Percentiles rank a stretch among this genome's conserved stretches.
Conservation (phyloP, 1,139 yeast genomes). For the Scheffersomyces titani region DNA sequence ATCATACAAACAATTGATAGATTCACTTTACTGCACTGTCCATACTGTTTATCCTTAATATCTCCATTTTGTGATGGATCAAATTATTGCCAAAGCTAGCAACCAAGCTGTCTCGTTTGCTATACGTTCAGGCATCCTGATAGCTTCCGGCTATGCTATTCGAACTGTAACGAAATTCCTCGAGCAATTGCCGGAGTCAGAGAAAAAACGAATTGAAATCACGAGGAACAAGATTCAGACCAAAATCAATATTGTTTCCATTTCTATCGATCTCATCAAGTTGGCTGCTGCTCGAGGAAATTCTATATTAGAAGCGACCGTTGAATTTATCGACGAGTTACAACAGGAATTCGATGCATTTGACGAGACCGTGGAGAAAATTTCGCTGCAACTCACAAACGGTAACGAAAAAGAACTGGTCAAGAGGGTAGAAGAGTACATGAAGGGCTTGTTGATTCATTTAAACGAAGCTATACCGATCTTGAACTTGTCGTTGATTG, state of each 20-base stretch:
- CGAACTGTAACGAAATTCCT: slow-evolving; percentile 62
- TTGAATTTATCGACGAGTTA: slow-evolving; percentile 57
- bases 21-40: not conserved
- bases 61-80: slow-evolving; percentile 18
- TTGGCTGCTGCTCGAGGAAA: slow-evolving; percentile 73
- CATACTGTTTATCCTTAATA: not conserved
- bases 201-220: slow-evolving; percentile 45
- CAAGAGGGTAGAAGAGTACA: slow-evolving; percentile 49
- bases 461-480: slow-evolving; percentile 75
- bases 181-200: slow-evolving; percentile 61
- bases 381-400: slow-evolving; percentile 23
- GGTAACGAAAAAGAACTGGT: slow-evolving; percentile 45
- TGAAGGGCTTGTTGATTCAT: slow-evolving; percentile 47
- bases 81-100: slow-evolving; percentile 55
- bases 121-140: slow-evolving; percentile 70
- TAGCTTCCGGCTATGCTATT: slow-evolving; percentile 77
- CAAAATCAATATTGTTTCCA: slow-evolving; percentile 63
- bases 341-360: slow-evolving; percentile 62
- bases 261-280: slow-evolving; percentile 71
- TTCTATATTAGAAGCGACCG: slow-evolving; percentile 59
- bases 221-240: slow-evolving; percentile 52
- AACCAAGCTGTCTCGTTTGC: slow-evolving; percentile 82
- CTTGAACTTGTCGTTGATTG: slow-evolving; percentile 64
- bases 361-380: slow-evolving; percentile 47
- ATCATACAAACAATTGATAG: too few species aligned